Evolutionary conservation across 169 alveolate genomes (phyloP), one percentile per base, ranked within the genome.

Genomic region (Fabrea salina): DNA sequence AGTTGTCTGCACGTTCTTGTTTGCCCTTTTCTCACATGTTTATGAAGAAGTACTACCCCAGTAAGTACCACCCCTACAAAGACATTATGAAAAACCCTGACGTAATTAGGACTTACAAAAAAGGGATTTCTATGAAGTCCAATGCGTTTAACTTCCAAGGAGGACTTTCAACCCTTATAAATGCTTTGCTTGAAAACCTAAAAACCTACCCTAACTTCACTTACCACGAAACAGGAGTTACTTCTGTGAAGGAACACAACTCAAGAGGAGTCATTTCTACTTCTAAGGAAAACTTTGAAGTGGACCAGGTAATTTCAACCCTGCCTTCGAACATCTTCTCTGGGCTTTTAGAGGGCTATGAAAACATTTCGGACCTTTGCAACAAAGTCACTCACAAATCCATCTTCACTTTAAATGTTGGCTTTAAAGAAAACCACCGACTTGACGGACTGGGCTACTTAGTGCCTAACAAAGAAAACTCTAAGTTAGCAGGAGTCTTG

Each of bases 1-100:
- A 72, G 35, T 70, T 72, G 22, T 50, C 71, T 1, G 67, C 80
- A 1, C 13, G 70, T 1, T 72, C 16, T 16, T 72, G 80, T 35
- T 50, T 11, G 22, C 80, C 80, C 1, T 72, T 72, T 5, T 11
- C 78, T 13, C 39, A 72, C 13, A 8, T n/a, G 35, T 22, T 7
- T n/a, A 11, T 51, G 33, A 37, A 22, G 25, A 72, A 16, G 25
- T 30, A 30, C 8, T 44, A 22, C 41, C 16, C 16, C 25, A n/a
- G 51, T 5, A 25, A 50, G 1, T 19, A 51, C 8, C 7, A 16
- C 8, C 16, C 25, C 11, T 11, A 50, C 19, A 2, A 16, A 1
- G 19, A 11, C 1, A 19, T 50, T 2, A 13, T 19, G 16, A 27
- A n/a, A 13, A 11, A 16, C 25, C 37, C 25, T 19, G 66, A 30